phyloP scores from a whole-genome alignment of 768 basidiomycete species.

The Chlorophyllum brunneum region DNA sequence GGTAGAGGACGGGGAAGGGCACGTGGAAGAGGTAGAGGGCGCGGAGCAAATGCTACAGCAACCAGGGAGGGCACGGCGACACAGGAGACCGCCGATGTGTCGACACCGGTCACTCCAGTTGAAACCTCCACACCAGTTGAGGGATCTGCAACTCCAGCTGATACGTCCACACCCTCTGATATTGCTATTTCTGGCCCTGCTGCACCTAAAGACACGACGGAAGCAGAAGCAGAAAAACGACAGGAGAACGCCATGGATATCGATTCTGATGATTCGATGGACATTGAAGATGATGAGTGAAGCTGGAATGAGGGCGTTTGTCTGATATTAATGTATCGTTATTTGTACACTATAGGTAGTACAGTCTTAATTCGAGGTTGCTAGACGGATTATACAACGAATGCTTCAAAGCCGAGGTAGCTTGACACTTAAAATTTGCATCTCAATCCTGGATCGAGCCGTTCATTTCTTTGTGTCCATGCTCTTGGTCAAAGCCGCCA shows the following conservation, averaged over 20 bases:
- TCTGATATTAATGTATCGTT: neutral
- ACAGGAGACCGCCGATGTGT: slow-evolving; percentile 16
- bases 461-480: neutral
- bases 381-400: slow-evolving; percentile 13
- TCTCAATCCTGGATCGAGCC: slow-evolving; percentile 7
- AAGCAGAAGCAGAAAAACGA: neutral
- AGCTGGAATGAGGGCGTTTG: neutral
- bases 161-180: slow-evolving; percentile 8
- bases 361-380: neutral
- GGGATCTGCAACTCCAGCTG: slow-evolving; percentile 17
- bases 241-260: slow-evolving; percentile 4
- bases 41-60: slow-evolving; percentile 19
- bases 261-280: slow-evolving; percentile 18
- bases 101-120: slow-evolving; percentile 23
- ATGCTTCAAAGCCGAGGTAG: slow-evolving; percentile 12
- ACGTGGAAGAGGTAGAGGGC: slow-evolving; percentile 29
- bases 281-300: slow-evolving; percentile 22
- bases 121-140: slow-evolving; percentile 30
- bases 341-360: neutral
- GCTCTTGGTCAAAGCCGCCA: neutral
- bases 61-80: slow-evolving; percentile 11
- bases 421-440: neutral
- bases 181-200: neutral
- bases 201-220: neutral
- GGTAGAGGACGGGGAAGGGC: slow-evolving; percentile 31